Conservation (phyloP, 345 rosid species). For the Linum lewisii region DNA sequence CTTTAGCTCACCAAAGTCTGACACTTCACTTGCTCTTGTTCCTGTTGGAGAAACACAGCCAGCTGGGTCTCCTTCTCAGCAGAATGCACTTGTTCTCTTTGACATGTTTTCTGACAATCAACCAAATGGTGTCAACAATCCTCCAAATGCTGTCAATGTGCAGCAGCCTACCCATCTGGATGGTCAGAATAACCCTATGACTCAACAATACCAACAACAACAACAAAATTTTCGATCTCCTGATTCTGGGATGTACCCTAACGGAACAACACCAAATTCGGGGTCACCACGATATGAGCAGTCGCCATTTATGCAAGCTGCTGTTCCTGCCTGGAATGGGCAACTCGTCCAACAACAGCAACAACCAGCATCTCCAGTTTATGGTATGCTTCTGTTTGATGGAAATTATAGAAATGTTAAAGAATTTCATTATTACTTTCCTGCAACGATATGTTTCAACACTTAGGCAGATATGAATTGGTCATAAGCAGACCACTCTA, state of each 20-base stretch:
- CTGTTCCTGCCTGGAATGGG: conserved; percentile 62
- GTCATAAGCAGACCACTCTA: background rate
- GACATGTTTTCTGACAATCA: conserved; percentile 64
- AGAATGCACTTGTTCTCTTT: conserved; percentile 78
- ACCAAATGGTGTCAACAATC: conserved; percentile 16
- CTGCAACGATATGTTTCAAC: background rate
- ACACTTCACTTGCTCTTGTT: conserved; percentile 67
- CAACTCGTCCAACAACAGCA: conserved; percentile 43
- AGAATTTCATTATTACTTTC: no score
- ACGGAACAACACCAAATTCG: conserved; percentile 46
- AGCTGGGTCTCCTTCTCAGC: conserved; percentile 50
- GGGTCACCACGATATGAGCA: conserved; percentile 64
- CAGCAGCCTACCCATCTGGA: conserved; percentile 33
- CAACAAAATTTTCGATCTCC: conserved; percentile 52
- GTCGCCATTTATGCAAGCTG: conserved; percentile 41
- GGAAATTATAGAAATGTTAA: background rate
- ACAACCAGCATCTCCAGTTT: conserved; percentile 61
- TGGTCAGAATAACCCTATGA: conserved; percentile 36
- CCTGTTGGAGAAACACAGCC: conserved; percentile 60
- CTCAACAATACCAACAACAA: conserved; percentile 59
- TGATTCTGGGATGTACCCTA: conserved; percentile 48
- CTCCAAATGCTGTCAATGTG: conserved; percentile 38
- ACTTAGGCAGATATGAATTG: background rate
- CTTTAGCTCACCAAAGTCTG: conserved; percentile 52
- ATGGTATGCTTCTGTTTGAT: conserved; percentile 35